phyloP scores from a whole-genome alignment of 2,329 filamentous ascomycete genomes.

The Apiospora arundinis region DNA sequence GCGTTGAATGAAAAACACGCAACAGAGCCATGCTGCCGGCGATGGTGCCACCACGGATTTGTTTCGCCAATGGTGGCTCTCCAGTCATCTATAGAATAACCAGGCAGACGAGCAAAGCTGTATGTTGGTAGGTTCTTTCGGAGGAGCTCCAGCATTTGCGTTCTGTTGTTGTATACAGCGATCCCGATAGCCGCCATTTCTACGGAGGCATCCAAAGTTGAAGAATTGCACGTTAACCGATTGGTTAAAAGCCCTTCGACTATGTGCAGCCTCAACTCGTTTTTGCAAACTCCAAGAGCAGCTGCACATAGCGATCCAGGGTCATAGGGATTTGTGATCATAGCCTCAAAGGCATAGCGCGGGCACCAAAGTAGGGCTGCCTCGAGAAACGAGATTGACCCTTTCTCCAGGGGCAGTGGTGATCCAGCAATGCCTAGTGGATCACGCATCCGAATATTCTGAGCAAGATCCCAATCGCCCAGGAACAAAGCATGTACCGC shows the following conservation, averaged over 20 bases:
- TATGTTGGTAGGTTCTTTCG: not conserved
- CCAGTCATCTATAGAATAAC: not conserved
- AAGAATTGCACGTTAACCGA: not conserved
- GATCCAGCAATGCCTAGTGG: not conserved
- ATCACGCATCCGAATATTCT: not conserved
- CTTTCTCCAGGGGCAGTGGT: not conserved
- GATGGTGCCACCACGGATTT: not conserved
- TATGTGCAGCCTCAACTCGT: not conserved
- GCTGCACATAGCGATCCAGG: not conserved
- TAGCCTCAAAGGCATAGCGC: not conserved
- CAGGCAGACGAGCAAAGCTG: not conserved
- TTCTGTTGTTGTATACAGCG: not conserved
- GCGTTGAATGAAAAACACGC: not conserved
- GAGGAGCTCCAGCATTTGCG: not conserved
- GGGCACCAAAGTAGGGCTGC: not conserved
- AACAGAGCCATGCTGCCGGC: not conserved
- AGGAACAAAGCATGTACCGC: not conserved
- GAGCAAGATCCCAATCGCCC: not conserved
- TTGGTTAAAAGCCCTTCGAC: not conserved
- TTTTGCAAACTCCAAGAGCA: not conserved
- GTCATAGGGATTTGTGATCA: not conserved
- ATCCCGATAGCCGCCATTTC: not conserved
- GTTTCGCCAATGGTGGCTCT: accelerated
- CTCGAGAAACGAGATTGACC: not conserved
- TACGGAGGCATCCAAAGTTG: not conserved